Conservation (phyloP, 805 yeast genomes). For the Wickerhamiella sergipiensis region DNA sequence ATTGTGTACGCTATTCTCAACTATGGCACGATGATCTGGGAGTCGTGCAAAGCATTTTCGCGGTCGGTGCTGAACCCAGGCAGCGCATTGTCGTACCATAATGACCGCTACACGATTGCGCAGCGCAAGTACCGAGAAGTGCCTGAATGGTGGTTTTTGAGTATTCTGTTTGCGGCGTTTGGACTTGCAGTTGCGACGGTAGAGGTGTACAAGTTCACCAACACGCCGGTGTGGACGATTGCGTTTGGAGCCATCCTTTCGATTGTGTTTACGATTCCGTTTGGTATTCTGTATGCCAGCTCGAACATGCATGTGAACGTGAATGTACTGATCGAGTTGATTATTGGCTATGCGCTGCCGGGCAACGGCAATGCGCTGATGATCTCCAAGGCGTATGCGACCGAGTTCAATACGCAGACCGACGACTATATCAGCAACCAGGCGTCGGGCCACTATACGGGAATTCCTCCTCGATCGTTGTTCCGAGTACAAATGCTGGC, state of each 20-base stretch:
- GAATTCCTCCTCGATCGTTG: slow-evolving; percentile 44
- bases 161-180: slow-evolving; percentile 32
- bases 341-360: slow-evolving; percentile 42
- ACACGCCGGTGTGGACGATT: slow-evolving; percentile 49
- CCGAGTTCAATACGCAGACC: slow-evolving; percentile 51
- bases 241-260: slow-evolving; percentile 40
- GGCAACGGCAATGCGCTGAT: slow-evolving; percentile 42
- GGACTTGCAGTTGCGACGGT: slow-evolving; percentile 35
- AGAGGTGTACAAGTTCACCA: slow-evolving; percentile 21
- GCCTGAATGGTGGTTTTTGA: slow-evolving; percentile 42
- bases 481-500: slow-evolving; percentile 34
- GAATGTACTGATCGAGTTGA: slow-evolving; percentile 36
- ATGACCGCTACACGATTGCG: slow-evolving; percentile 46
- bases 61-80: slow-evolving; percentile 7
- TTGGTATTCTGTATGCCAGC: slow-evolving; percentile 34
- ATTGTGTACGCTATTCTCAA: slow-evolving; percentile 33
- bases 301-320: slow-evolving; percentile 37
- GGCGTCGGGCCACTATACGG: slow-evolving; percentile 43
- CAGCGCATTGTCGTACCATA: slow-evolving; percentile 22
- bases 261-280: slow-evolving; percentile 36
- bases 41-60: slow-evolving; percentile 1
- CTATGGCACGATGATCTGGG: slow-evolving; percentile 29
- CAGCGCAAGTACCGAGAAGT: slow-evolving; percentile 46
- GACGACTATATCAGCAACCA: slow-evolving; percentile 42
- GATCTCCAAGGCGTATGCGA: slow-evolving; percentile 39